A percentile compares a stretch with the other conserved stretches of the same genome.
Evolutionary conservation across 169 alveolate species (phyloP).

Genomic region (Cardiosporidium cionae): DNA sequence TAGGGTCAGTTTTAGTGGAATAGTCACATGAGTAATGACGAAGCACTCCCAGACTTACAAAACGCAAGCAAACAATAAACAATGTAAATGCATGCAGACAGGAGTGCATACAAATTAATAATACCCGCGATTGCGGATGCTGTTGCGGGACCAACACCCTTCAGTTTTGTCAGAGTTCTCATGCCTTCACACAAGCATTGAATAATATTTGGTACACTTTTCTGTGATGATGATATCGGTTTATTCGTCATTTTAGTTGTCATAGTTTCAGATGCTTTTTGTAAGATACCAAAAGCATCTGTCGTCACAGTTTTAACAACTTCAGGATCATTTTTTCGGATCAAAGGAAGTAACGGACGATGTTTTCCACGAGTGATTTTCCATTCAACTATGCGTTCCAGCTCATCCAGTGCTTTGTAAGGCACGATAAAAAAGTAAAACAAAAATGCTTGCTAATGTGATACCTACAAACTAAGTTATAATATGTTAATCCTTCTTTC

Average conservation of each 20-base stretch:
- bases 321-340: background rate
- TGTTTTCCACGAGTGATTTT: background rate
- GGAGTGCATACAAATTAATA: too few relatives aligned
- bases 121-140: conserved; percentile 2
- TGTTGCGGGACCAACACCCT: conserved; percentile 7
- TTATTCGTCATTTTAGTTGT: background rate
- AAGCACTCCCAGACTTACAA: too few relatives aligned
- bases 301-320: background rate
- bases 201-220: background rate
- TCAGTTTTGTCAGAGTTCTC: background rate
- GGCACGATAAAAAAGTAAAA: too few relatives aligned
- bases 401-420: too few relatives aligned
- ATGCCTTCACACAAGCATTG: conserved; percentile 1
- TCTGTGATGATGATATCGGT: too few relatives aligned
- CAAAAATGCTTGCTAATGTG: too few relatives aligned
- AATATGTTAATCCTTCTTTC: too few relatives aligned
- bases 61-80: too few relatives aligned
- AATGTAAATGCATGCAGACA: too few relatives aligned
- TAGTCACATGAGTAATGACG: too few relatives aligned
- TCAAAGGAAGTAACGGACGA: background rate
- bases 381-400: background rate
- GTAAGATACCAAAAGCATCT: background rate
- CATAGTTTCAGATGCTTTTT: background rate
- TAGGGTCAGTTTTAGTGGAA: too few relatives aligned
- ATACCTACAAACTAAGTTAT: too few relatives aligned